These are phyloP conservation scores for Colletotrichum tabaci DNA, from an alignment of 2,329 filamentous ascomycete species.

Conservation along the genomic window DNA sequence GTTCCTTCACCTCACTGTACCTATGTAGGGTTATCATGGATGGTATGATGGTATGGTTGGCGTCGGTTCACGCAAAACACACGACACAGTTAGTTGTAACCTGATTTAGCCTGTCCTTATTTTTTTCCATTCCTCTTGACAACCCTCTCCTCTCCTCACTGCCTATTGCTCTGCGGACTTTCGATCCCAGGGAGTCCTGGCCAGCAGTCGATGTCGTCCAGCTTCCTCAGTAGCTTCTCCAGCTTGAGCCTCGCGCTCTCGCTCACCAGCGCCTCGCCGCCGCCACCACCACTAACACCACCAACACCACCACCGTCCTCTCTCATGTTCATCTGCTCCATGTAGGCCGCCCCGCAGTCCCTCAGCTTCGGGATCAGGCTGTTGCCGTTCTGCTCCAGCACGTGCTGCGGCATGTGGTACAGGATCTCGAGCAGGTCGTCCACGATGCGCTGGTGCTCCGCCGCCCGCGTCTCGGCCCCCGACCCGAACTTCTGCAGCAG, in stretches of 20 bases:
- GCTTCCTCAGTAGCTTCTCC: slow-evolving; percentile 48
- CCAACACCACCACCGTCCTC: too few relatives aligned
- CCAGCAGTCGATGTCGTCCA: slow-evolving; percentile 53
- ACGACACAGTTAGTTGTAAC: too few relatives aligned
- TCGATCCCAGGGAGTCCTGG: slow-evolving; percentile 41
- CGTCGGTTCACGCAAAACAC: too few relatives aligned
- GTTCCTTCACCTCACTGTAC: too few relatives aligned
- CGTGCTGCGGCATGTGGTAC: slow-evolving; percentile 51
- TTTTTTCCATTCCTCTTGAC: too few relatives aligned
- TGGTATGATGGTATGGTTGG: not conserved
- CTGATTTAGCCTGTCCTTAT: not conserved
- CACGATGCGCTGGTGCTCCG: slow-evolving; percentile 51
- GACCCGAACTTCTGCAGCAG: slow-evolving; percentile 52
- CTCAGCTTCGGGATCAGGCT: slow-evolving; percentile 55
- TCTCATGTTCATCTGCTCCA: slow-evolving; percentile 45
- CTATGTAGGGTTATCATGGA: not conserved
- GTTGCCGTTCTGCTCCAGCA: slow-evolving; percentile 53
- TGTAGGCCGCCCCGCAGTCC: slow-evolving; percentile 54
- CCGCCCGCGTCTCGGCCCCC: slow-evolving; percentile 16
- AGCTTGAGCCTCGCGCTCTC: slow-evolving; percentile 45
- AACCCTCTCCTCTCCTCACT: not conserved
- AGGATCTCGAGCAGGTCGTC: slow-evolving; percentile 55
- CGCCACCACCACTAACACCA: too few relatives aligned
- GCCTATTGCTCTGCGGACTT: slow-evolving; percentile 21
- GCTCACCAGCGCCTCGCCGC: slow-evolving; percentile 33